These are phyloP conservation scores for Acer negundo DNA, from an alignment of 345 rosid species.

Conservation along the genomic window DNA sequence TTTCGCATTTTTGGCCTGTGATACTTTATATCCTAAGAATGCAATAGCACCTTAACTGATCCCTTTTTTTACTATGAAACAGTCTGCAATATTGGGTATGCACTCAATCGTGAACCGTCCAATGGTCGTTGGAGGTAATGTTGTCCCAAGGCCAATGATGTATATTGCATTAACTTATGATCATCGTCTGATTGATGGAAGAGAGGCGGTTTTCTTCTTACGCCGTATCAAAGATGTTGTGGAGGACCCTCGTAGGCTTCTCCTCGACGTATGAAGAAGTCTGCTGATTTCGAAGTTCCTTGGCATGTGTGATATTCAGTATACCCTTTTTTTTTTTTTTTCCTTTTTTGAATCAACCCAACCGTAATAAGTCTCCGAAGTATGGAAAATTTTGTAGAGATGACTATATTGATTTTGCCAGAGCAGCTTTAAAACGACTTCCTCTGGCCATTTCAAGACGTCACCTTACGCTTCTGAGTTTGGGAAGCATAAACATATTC, in stretches of 20 bases:
- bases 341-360: not conserved
- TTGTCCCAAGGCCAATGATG: constrained; percentile 81
- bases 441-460: not conserved
- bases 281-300: not conserved
- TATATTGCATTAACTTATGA: constrained; percentile 79
- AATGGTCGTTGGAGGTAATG: constrained; percentile 71
- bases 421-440: not conserved
- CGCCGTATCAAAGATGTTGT: constrained; percentile 83
- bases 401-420: not conserved
- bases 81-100: constrained; percentile 86
- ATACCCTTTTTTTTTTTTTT: not conserved
- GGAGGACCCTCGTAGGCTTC: constrained; percentile 82
- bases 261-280: constrained; percentile 51
- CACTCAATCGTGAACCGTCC: constrained; percentile 82
- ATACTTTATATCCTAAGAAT: no score
- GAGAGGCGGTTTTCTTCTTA: constrained; percentile 86
- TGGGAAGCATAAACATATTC: not conserved
- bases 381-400: constrained; percentile 16
- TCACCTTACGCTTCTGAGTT: not conserved
- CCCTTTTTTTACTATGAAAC: not conserved
- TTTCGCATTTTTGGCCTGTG: not conserved
- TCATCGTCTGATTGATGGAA: constrained; percentile 85
- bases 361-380: constrained; percentile 11
- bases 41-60: no score
- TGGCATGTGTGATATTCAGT: not conserved